Evolutionary conservation across 2,329 filamentous ascomycete species (phyloP).

Genomic region (Cryphonectria radicalis): DNA sequence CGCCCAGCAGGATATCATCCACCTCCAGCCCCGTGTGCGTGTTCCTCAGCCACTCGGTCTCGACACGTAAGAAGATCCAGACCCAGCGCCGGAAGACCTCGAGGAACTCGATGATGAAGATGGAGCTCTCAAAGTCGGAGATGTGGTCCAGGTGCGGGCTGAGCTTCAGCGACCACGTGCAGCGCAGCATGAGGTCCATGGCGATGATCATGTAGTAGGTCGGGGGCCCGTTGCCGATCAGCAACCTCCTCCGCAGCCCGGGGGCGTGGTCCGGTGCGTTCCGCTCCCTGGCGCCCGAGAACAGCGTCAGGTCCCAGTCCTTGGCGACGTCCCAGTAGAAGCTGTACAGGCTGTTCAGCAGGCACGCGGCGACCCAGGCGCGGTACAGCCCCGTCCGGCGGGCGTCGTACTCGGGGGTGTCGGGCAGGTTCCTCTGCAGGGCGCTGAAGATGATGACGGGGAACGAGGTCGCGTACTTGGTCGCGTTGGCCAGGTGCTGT

Average conservation of each 20-base stretch:
- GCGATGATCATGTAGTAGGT: constrained; percentile 83
- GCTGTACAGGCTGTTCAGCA: constrained; percentile 88
- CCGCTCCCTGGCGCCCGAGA: constrained; percentile 63
- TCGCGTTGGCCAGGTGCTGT: constrained; percentile 88
- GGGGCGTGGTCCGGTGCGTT: constrained; percentile 70
- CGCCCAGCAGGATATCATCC: constrained; percentile 76
- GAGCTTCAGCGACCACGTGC: constrained; percentile 90
- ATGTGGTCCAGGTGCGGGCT: constrained; percentile 81
- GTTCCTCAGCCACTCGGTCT: constrained; percentile 84
- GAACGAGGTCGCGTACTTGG: constrained; percentile 94
- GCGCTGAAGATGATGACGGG: constrained; percentile 85
- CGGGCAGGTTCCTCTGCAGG: constrained; percentile 66
- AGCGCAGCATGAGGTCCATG: constrained; percentile 80
- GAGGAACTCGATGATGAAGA: constrained; percentile 84
- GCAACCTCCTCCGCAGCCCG: constrained; percentile 75
- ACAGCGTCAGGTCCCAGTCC: constrained; percentile 93
- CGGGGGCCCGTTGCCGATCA: constrained; percentile 67
- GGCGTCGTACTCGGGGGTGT: constrained; percentile 41
- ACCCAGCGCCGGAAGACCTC: constrained; percentile 91
- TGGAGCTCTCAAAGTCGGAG: constrained; percentile 83
- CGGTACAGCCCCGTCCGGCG: constrained; percentile 52
- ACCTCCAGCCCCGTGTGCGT: constrained; percentile 58
- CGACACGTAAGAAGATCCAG: constrained; percentile 95
- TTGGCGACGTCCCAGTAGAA: constrained; percentile 98
- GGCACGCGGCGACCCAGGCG: constrained; percentile 72